A percentile compares a stretch with the other conserved stretches of the same genome.
Conservation (phyloP, 2,329 filamentous ascomycete species). For the Epichloe elymi region DNA sequence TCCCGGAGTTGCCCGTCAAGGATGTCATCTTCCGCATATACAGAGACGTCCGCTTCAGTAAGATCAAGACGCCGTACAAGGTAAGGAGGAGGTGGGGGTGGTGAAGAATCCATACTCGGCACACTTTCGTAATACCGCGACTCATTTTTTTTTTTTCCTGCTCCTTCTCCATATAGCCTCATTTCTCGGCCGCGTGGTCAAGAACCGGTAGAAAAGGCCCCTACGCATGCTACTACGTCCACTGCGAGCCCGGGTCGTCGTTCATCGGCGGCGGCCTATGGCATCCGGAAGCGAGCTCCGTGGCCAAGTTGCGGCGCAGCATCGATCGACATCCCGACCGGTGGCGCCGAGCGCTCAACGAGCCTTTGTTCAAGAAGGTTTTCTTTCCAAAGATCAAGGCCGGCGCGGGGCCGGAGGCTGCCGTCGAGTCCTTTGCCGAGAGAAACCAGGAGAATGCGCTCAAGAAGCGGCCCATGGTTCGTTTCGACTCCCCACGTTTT, state of each 20-base stretch:
- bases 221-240: constrained; percentile 81
- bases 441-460: constrained; percentile 62
- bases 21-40: constrained; percentile 83
- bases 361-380: constrained; percentile 44
- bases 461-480: constrained; percentile 74
- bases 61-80: constrained; percentile 81
- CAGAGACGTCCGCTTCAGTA: constrained; percentile 71
- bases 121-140: too few relatives aligned
- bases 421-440: constrained; percentile 54
- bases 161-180: constrained; percentile 34
- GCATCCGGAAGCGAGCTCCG: constrained; percentile 56
- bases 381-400: constrained; percentile 41
- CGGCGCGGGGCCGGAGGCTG: constrained; percentile 32
- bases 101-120: too few relatives aligned
- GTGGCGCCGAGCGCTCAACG: constrained; percentile 54
- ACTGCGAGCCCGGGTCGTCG: constrained; percentile 58
- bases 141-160: neutral
- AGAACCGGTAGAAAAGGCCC: constrained; percentile 77
- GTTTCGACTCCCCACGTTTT: neutral
- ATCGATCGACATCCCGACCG: constrained; percentile 61
- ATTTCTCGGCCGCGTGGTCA: constrained; percentile 79
- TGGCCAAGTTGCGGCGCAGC: constrained; percentile 55
- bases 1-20: constrained; percentile 76
- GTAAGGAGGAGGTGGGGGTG: constrained; percentile 27
- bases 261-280: constrained; percentile 75